Base-by-base conservation (phyloP, 768 basidiomycete species). In the Fibroporia radiculosa region DNA sequence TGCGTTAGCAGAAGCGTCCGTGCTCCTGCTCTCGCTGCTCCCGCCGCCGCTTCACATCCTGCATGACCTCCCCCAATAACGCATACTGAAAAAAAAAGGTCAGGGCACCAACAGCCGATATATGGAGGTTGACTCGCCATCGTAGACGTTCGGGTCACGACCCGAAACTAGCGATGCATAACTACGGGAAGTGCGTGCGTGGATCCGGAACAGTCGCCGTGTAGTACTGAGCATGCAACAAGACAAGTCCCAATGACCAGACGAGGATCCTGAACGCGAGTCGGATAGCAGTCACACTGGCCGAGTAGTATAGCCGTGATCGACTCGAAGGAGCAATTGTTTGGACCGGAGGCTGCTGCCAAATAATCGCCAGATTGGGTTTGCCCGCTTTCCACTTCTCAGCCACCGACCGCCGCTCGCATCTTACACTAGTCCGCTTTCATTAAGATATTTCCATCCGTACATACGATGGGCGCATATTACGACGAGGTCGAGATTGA, bases 401-500 rank as follows among this genome's bases (percentile, higher is more conserved):
- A 28, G 16, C 22, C 19, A n/a, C 16, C 34, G 38, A 22, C 6
- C 19, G 38, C 16, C 11, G 37, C n/a, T 25, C 28, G 6, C 10
- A 39, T 26, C 28, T 42, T 25, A 31, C 44, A 35, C 31, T 10
- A 12, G 11, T 36, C 16, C n/a, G 29, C 35, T 36, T 12, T 36
- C 35, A 8, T 19, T 19, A 8, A 8, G 31, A 34, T 35, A 14
- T 38, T n/a, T 22, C n/a, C n/a, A n/a, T n/a, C n/a, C n/a, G n/a
- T 31, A 32, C 22, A 26, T 27, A 26, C 18, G 3, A 89, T 90
- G 87, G 84, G 81, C 13, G 82, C 83, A 18, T 91, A 87, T 64
- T 93, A 97, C 71, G 93, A 97, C 70, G 93, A 96, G 65, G 80
- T 97, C 22, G 93, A 97, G 62, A 96, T 97, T 42, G 95, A 97